phyloP scores from a whole-genome alignment of 192 early-diverging fungal genomes.

The Coemansia sp. region DNA sequence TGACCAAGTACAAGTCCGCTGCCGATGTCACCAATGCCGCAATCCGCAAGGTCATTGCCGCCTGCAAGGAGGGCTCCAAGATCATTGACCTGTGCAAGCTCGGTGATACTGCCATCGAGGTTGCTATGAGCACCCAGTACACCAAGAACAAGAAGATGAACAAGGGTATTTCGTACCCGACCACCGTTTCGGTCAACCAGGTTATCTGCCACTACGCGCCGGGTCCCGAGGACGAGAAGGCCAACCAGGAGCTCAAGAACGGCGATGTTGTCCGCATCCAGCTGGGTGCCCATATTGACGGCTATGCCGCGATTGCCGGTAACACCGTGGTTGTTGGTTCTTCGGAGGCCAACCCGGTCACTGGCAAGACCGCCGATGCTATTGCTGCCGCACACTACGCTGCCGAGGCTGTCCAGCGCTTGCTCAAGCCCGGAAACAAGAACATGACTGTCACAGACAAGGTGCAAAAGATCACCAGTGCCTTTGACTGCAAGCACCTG shows the following conservation, averaged over 20 bases:
- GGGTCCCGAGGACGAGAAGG: constrained; percentile 66
- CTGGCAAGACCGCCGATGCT: constrained; percentile 82
- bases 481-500: constrained; percentile 83
- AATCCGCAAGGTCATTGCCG: constrained; percentile 35
- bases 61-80: constrained; percentile 67
- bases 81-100: constrained; percentile 82
- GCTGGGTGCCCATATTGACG: constrained; percentile 88
- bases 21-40: constrained; percentile 81
- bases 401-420: constrained; percentile 76
- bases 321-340: constrained; percentile 85
- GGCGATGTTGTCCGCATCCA: constrained; percentile 91
- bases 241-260: constrained; percentile 57
- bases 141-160: constrained; percentile 79
- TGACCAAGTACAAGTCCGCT: constrained; percentile 91
- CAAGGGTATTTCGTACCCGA: constrained; percentile 85
- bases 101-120: constrained; percentile 82
- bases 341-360: constrained; percentile 58
- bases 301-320: constrained; percentile 75
- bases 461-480: constrained; percentile 72
- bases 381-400: constrained; percentile 82
- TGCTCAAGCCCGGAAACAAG: constrained; percentile 82
- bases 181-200: constrained; percentile 80
- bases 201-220: constrained; percentile 83
- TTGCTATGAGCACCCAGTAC: constrained; percentile 55
- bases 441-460: constrained; percentile 64